These are phyloP conservation scores for Pterocarpus santalinus DNA, from an alignment of 306 rosid species.

Conservation along the genomic window DNA sequence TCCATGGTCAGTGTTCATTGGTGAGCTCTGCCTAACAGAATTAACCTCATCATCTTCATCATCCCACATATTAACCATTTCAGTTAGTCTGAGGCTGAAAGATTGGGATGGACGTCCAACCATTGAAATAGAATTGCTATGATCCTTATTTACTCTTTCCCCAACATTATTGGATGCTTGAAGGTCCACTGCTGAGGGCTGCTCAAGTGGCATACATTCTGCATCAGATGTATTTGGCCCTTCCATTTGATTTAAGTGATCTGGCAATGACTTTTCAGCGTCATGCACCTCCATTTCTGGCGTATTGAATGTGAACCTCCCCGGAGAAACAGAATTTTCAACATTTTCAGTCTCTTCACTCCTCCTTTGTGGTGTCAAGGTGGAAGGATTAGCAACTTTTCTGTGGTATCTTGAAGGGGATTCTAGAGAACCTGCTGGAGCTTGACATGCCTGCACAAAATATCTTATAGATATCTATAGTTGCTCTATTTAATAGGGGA, in stretches of 20 bases:
- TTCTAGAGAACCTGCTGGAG: neutral
- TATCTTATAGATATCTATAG: neutral
- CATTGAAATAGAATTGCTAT: neutral
- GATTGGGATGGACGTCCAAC: neutral
- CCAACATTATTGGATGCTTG: neutral
- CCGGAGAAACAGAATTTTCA: neutral
- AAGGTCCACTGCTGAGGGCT: neutral
- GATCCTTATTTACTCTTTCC: neutral
- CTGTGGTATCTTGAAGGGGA: constrained; percentile 21
- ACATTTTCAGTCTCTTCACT: neutral
- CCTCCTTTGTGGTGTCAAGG: constrained; percentile 11
- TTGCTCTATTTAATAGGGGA: neutral
- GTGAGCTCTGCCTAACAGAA: neutral
- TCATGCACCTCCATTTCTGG: neutral
- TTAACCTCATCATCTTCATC: constrained; percentile 22
- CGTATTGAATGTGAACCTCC: neutral
- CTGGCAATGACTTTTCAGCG: constrained; percentile 10
- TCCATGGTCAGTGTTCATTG: neutral
- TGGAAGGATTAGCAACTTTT: neutral
- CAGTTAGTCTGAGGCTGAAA: constrained; percentile 15
- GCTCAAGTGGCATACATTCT: neutral
- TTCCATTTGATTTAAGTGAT: constrained; percentile 4
- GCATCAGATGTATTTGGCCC: neutral
- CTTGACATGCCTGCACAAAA: neutral
- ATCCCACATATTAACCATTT: neutral